Evolutionary conservation across 805 yeast species (phyloP), one percentile per base, ranked within the genome.

Genomic region (Ogataea methanolica): DNA sequence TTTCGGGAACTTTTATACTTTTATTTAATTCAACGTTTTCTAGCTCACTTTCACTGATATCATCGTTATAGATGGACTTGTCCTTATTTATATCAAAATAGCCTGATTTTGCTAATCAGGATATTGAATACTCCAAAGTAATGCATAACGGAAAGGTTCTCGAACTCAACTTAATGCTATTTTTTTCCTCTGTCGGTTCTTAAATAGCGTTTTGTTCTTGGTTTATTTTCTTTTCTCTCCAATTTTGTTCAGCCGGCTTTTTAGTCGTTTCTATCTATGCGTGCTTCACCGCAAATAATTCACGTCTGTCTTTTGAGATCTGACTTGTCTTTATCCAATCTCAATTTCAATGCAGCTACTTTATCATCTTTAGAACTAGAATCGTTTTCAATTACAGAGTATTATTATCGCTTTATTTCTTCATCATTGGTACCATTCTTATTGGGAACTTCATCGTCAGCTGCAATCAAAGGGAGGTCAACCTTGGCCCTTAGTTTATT

Each of bases 51-150:
- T 63, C 68, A 26, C 65, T 68, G 2, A 67, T 75, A 33, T 56
- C 60, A 29, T 59, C 71, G 34, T 60, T 71, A n/a, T 71, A 52
- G 15, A 76, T 50, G 19, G 65, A 62, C 15, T 61, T 54, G 52
- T 82, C 88, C 42, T 79, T n/a, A n/a, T 74, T 43, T 85, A 66
- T 0, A 90, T 85, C 44, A 86, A 65, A 3, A 84, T 68, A 0
- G 70, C 77, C 6, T 72, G 69, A n/a, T 68, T 3, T 68, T 66
- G n/a, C 65, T 53, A 3, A 50, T 23, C 1, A 74, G 53, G 14
- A 60, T 57, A 2, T 57, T 53, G 11, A 82, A 57, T n/a, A 73
- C 74, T 15, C 58, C 58, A 9, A 67, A 36, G 33, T 65, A 61
- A 59, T 82, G 86, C 0, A 72, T 76, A 3, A 82, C 68, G 36